Base-by-base conservation (phyloP, 2,329 filamentous ascomycete genomes). In the Fusarium ambrosium region DNA sequence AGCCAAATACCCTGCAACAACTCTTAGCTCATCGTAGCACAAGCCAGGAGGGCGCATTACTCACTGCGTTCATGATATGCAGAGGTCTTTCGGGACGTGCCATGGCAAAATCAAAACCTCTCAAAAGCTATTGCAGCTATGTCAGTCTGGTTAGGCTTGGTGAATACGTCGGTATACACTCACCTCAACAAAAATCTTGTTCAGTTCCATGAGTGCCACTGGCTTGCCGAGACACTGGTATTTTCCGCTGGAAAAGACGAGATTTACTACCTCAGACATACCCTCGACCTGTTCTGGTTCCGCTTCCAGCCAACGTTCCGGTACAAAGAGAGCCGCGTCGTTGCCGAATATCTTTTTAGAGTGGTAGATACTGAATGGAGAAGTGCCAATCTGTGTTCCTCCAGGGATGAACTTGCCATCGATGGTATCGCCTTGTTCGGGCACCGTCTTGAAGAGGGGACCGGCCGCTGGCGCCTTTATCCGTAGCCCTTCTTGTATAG, bases 241-340 rank as follows among this genome's bases (percentile, higher is more conserved):
- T 56, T 81, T 82, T 6, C 86, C 86, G 34, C 80, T 79, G 18
- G 84, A 84, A 77, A 88, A 88, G 1, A 86, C 79, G 16, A 86
- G 77, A 58, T 87, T 86, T 60, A 84, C 77, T 2, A 82, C 84
- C 41, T 79, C 77, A 32, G 82, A 79, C 81, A 86, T 87, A 4
- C 51, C 56, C 18, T 79, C 79, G 18, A 80, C 76, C 62, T 81
- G 76, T 45, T 81, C 80, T 2, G 79, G 79, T 2, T 77, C 74
- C 13, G 78, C 81, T 65, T 86, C 81, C 4, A 89, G 73, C 86
- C 87, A 89, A 51, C 88, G 82, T 61, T 87, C 87, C 1, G 88
- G 88, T 24, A 83, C 80, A 74, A 86, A 89, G 0, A 83, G 66
- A 37, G 83, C 78, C 3, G 84, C 83, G 68, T 87, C 85, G 1